phyloP scores from a whole-genome alignment of 208 protist genomes.

The Acanthamoeba quina region DNA sequence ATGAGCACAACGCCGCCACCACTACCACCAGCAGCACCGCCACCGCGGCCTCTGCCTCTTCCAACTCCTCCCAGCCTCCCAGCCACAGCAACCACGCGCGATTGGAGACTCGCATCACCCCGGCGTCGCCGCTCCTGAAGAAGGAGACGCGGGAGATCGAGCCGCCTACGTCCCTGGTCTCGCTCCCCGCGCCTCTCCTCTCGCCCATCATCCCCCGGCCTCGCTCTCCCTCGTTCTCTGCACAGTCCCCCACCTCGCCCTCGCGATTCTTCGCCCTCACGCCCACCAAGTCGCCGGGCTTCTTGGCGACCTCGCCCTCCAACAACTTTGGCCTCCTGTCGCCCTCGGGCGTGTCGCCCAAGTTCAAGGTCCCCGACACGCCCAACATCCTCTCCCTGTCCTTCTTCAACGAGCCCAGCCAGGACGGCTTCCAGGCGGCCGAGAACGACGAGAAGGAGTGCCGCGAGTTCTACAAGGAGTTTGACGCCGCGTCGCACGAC shows the following conservation, averaged over 20 bases:
- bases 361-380: conserved; percentile 45
- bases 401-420: conserved; percentile 52
- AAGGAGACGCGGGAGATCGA: background rate
- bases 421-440: conserved; percentile 40
- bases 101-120: background rate
- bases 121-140: background rate
- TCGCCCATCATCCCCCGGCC: background rate
- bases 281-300: background rate
- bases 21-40: background rate
- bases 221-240: background rate
- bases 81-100: background rate
- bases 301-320: background rate
- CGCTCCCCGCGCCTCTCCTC: background rate
- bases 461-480: conserved; percentile 57
- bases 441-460: conserved; percentile 62
- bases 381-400: conserved; percentile 48
- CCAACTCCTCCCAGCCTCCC: background rate
- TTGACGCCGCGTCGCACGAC: conserved; percentile 21
- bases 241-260: background rate
- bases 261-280: background rate
- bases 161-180: background rate
- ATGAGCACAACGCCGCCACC: background rate
- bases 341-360: background rate
- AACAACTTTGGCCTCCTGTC: background rate
- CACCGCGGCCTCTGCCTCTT: background rate